A percentile compares a stretch with the other conserved stretches of the same genome.
Conservation (phyloP, 345 rosid species). For the Pelargonium nanum region DNA sequence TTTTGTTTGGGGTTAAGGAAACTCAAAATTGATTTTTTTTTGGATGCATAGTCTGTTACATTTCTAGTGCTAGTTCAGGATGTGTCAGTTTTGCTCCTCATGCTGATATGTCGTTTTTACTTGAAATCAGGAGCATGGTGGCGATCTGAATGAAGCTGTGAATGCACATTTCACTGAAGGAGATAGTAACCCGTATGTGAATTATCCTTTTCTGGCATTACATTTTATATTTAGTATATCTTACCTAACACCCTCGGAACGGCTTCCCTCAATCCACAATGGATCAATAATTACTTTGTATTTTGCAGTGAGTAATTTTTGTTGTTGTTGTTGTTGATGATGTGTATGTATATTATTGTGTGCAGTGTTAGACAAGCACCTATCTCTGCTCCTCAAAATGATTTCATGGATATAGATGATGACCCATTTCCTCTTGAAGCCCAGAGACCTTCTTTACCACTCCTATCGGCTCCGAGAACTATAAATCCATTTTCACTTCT, state of each 20-base stretch:
- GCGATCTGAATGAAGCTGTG: conserved; percentile 91
- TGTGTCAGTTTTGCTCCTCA: conserved; percentile 1
- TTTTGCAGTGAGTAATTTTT: background rate
- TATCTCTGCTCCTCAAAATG: conserved; percentile 33
- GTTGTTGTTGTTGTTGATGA: conserved; percentile 2
- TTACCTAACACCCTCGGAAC: too few relatives aligned
- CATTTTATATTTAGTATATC: background rate
- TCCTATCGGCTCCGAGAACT: conserved; percentile 27
- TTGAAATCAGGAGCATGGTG: conserved; percentile 63
- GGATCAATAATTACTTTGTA: background rate
- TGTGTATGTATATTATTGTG: conserved; percentile 5
- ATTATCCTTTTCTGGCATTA: background rate
- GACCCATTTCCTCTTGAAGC: conserved; percentile 33
- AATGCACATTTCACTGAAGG: conserved; percentile 86
- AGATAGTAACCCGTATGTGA: conserved; percentile 50
- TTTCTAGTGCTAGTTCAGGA: background rate
- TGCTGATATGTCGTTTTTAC: conserved; percentile 10
- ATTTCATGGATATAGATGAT: conserved; percentile 84
- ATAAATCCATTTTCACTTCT: conserved; percentile 33
- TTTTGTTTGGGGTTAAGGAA: background rate
- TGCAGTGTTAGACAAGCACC: conserved; percentile 22
- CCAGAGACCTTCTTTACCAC: conserved; percentile 26
- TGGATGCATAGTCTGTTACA: background rate
- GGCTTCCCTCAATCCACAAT: too few relatives aligned
- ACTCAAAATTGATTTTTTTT: too few relatives aligned